Evolutionary conservation across 192 early-diverging fungal species (phyloP).

Genomic region (Linnemannia elongata): DNA sequence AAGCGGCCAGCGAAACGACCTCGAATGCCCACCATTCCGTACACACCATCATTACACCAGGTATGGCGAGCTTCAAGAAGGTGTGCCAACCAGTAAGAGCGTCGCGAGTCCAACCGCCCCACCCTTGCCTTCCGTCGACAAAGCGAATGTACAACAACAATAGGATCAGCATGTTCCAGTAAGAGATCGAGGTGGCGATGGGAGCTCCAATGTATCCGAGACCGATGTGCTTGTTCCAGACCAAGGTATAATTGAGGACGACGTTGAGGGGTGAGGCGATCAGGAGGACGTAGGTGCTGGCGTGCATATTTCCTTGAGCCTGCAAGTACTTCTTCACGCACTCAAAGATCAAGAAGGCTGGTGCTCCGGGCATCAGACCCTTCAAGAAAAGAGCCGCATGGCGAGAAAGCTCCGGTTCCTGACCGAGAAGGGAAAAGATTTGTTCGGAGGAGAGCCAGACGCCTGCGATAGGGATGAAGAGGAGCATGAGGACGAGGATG

Average conservation of each 20-base stretch:
- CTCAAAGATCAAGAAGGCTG: slow-evolving; percentile 83
- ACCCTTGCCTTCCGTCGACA: slow-evolving; percentile 75
- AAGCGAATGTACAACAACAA: slow-evolving; percentile 72
- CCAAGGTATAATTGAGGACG: slow-evolving; percentile 79
- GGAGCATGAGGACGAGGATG: slow-evolving; percentile 76
- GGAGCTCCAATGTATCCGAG: slow-evolving; percentile 89
- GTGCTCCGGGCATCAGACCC: slow-evolving; percentile 74
- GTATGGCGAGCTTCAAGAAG: slow-evolving; percentile 76
- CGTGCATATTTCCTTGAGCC: slow-evolving; percentile 87
- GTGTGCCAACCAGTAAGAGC: slow-evolving; percentile 69
- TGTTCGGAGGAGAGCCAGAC: slow-evolving; percentile 71
- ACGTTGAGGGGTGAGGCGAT: slow-evolving; percentile 78
- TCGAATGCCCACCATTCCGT: slow-evolving; percentile 66
- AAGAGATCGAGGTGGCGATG: slow-evolving; percentile 77
- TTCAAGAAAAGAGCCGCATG: slow-evolving; percentile 76
- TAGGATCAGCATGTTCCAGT: slow-evolving; percentile 77
- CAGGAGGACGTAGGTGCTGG: slow-evolving; percentile 76
- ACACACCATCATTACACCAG: slow-evolving; percentile 72
- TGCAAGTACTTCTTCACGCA: slow-evolving; percentile 87
- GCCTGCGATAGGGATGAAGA: slow-evolving; percentile 75
- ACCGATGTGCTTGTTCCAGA: slow-evolving; percentile 70
- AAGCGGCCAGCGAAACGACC: slow-evolving; percentile 79
- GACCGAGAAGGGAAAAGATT: slow-evolving; percentile 73
- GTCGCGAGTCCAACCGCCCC: slow-evolving; percentile 86
- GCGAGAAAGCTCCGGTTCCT: slow-evolving; percentile 75